These are phyloP conservation scores for Alternaria tenuissima DNA, from an alignment of 2,329 filamentous ascomycete genomes.

Conservation along the genomic window DNA sequence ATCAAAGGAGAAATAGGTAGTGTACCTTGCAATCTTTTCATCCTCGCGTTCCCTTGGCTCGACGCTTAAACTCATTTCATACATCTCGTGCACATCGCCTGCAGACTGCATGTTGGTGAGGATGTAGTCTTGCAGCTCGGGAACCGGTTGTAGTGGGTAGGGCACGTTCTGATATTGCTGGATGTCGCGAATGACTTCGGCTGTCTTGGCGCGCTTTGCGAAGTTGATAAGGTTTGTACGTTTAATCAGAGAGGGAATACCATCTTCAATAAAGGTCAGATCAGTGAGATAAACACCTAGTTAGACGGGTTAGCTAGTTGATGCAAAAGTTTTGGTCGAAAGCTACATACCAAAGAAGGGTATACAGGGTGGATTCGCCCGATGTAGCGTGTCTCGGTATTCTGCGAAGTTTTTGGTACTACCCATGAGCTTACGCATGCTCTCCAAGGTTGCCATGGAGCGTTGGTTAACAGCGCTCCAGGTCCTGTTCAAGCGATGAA, in stretches of 20 bases:
- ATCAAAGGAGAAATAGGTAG: constrained; percentile 21
- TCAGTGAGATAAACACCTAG: constrained; percentile 95
- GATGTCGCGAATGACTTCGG: constrained; percentile 97
- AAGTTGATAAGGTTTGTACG: constrained; percentile 98
- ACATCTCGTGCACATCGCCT: constrained; percentile 98
- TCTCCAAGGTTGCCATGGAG: constrained; percentile 80
- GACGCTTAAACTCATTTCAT: constrained; percentile 92
- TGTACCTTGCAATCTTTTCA: constrained; percentile 97
- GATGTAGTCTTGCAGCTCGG: constrained; percentile 96
- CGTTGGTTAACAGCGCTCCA: constrained; percentile 93
- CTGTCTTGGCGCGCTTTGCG: constrained; percentile 96
- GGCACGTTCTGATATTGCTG: constrained; percentile 98
- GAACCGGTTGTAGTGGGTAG: constrained; percentile 88
- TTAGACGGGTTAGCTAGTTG: background rate
- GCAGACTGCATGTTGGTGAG: constrained; percentile 94
- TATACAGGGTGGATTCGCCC: constrained; percentile 94
- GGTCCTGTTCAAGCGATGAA: constrained; percentile 89
- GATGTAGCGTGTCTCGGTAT: constrained; percentile 91
- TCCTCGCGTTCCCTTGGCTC: constrained; percentile 97
- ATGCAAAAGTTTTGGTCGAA: background rate
- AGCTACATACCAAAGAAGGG: constrained; percentile 85
- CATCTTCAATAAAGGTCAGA: constrained; percentile 97
- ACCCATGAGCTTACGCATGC: constrained; percentile 93
- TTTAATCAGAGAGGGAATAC: constrained; percentile 94
- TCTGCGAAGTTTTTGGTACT: constrained; percentile 98